phyloP scores from a whole-genome alignment of 2,329 filamentous ascomycete genomes.

The Macrophomina phaseolina region DNA sequence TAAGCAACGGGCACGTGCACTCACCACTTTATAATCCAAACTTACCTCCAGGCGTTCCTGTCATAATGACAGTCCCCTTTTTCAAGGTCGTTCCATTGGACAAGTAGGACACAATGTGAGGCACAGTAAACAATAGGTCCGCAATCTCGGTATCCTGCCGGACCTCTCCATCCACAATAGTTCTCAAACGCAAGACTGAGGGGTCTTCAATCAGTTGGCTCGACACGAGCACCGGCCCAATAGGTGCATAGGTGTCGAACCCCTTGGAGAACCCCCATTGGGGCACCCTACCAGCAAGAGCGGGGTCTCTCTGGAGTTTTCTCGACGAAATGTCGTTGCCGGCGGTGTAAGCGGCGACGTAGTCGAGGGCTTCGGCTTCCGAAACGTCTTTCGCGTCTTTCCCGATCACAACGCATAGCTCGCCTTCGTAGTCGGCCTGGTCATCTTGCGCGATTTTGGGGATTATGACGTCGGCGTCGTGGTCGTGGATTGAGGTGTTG shows the following conservation, averaged over 20 bases:
- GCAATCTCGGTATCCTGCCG: slow-evolving; percentile 48
- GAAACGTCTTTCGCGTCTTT: slow-evolving; percentile 59
- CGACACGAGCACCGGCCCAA: slow-evolving; percentile 58
- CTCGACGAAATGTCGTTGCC: slow-evolving; percentile 63
- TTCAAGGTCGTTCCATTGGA: slow-evolving; percentile 53
- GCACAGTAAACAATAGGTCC: slow-evolving; percentile 57
- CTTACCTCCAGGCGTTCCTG: slow-evolving; percentile 48
- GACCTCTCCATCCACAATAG: slow-evolving; percentile 55
- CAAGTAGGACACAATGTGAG: slow-evolving; percentile 54
- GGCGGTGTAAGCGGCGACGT: slow-evolving; percentile 60
- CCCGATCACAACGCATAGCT: slow-evolving; percentile 54
- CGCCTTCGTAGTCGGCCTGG: slow-evolving; percentile 54
- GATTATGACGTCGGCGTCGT: slow-evolving; percentile 51
- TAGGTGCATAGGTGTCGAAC: slow-evolving; percentile 61
- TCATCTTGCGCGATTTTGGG: slow-evolving; percentile 57
- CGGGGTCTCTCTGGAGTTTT: slow-evolving; percentile 50
- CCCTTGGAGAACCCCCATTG: slow-evolving; percentile 65
- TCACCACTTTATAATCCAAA: slow-evolving; percentile 46
- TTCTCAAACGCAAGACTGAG: slow-evolving; percentile 49
- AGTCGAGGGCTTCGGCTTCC: slow-evolving; percentile 51
- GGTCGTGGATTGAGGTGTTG: slow-evolving; percentile 46
- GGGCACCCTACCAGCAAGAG: slow-evolving; percentile 36
- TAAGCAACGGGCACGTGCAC: slow-evolving; percentile 32
- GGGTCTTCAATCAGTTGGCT: slow-evolving; percentile 52
- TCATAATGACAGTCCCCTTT: slow-evolving; percentile 57